These are phyloP conservation scores for Apiospora koreana DNA, from an alignment of 2,329 filamentous ascomycete genomes.

Conservation along the genomic window DNA sequence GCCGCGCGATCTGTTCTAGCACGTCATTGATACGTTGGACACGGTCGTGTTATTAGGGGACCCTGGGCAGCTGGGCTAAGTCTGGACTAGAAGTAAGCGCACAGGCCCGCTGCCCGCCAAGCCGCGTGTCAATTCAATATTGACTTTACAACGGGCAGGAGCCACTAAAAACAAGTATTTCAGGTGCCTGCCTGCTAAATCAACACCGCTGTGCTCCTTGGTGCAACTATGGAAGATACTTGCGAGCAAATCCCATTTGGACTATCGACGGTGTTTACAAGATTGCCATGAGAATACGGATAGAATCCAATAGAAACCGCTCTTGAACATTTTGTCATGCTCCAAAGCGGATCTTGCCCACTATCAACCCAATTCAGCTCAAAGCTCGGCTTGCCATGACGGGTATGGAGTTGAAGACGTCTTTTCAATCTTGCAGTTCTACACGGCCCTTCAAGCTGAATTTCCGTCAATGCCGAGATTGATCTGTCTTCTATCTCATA, in stretches of 20 bases:
- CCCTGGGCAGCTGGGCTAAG: not conserved
- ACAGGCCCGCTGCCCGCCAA: not conserved
- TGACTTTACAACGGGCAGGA: constrained; percentile 6
- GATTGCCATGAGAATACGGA: not conserved
- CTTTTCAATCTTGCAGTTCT: not conserved
- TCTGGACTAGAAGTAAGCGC: not conserved
- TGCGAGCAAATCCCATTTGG: not conserved
- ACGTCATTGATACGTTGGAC: not conserved
- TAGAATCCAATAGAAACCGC: not conserved
- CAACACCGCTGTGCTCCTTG: not conserved
- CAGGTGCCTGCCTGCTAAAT: not conserved
- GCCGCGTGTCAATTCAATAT: constrained; percentile 1
- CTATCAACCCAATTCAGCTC: not conserved
- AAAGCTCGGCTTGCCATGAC: not conserved
- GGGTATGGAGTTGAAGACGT: not conserved
- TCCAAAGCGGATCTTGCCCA: not conserved
- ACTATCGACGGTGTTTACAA: not conserved
- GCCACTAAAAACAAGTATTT: not conserved
- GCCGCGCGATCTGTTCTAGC: not conserved
- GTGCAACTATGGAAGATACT: not conserved
- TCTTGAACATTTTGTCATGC: not conserved
- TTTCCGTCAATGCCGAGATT: not conserved
- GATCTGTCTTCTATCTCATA: not conserved
- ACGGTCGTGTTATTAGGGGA: not conserved
- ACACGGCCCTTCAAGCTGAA: not conserved